Percentiles rank a stretch among this genome's conserved stretches.
These are phyloP conservation scores for Scenedesmus sp. DNA, from an alignment of 163 green algal species.

Conservation along the genomic window DNA sequence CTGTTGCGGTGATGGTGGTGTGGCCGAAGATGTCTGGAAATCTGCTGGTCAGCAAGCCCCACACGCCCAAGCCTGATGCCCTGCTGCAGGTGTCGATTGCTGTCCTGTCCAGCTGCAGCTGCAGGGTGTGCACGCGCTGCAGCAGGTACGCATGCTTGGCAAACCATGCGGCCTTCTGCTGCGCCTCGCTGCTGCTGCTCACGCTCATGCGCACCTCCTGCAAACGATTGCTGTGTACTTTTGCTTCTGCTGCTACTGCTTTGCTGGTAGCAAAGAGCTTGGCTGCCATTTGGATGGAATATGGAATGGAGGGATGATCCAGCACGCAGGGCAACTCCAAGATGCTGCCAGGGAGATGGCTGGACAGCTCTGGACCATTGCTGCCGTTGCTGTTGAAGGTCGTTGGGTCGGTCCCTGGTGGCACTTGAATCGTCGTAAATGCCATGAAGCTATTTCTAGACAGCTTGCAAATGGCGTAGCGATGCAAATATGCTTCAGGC, in stretches of 20 bases:
- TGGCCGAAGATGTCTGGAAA: not conserved
- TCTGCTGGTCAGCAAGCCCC: too few relatives aligned
- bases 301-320: not conserved
- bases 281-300: not conserved
- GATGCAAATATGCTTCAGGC: too few relatives aligned
- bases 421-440: too few relatives aligned
- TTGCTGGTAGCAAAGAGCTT: not conserved
- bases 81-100: too few relatives aligned
- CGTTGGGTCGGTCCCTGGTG: too few relatives aligned
- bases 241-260: not conserved
- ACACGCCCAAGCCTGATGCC: too few relatives aligned
- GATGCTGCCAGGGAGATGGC: not conserved
- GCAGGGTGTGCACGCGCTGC: not conserved
- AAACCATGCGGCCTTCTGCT: not conserved
- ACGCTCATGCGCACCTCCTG: not conserved
- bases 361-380: not conserved
- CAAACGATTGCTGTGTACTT: too few relatives aligned
- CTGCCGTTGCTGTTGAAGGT: not conserved
- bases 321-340: not conserved
- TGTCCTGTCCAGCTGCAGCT: not conserved
- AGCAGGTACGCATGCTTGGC: not conserved
- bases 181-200: not conserved
- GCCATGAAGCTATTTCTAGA: too few relatives aligned
- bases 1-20: not conserved
- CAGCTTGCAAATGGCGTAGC: too few relatives aligned